These are phyloP conservation scores for Sarocladium oryzae DNA, from an alignment of 2,329 filamentous ascomycete species.

Conservation along the genomic window DNA sequence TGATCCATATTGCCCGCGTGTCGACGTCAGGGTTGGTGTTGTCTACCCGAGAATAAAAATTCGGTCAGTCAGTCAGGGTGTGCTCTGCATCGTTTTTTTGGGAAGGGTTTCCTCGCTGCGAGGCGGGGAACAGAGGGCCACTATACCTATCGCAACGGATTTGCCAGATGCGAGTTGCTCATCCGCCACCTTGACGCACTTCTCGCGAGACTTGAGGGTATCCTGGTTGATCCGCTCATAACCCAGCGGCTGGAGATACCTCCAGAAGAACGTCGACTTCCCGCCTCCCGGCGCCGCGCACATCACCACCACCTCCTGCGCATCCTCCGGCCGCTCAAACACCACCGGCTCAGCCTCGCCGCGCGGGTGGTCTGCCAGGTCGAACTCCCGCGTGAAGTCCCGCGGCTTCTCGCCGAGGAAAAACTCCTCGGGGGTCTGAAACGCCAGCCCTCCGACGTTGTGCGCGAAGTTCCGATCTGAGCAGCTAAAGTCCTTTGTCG, in stretches of 20 bases:
- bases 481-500: constrained; percentile 51
- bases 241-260: constrained; percentile 65
- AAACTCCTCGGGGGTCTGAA: constrained; percentile 86
- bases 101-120: too few species aligned
- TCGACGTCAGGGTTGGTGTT: constrained; percentile 89
- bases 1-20: constrained; percentile 71
- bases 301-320: constrained; percentile 71
- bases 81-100: too few species aligned
- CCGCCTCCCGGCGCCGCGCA: constrained; percentile 85
- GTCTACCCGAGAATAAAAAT: constrained; percentile 46
- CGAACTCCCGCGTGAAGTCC: constrained; percentile 64
- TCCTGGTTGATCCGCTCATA: constrained; percentile 91
- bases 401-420: constrained; percentile 65
- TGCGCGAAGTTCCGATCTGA: constrained; percentile 74
- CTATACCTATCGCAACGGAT: constrained; percentile 72
- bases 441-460: constrained; percentile 68
- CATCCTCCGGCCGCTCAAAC: constrained; percentile 53
- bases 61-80: constrained; percentile 6
- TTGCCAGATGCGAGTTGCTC: constrained; percentile 56
- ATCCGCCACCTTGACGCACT: constrained; percentile 65
- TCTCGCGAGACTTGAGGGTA: constrained; percentile 65
- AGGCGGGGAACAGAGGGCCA: constrained; percentile 11
- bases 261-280: constrained; percentile 88
- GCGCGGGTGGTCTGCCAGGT: constrained; percentile 54
- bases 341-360: constrained; percentile 27